A percentile compares a stretch with the other conserved stretches of the same genome.
Evolutionary conservation across 805 yeast genomes (phyloP).

Genomic region (Danielia oregonensis): DNA sequence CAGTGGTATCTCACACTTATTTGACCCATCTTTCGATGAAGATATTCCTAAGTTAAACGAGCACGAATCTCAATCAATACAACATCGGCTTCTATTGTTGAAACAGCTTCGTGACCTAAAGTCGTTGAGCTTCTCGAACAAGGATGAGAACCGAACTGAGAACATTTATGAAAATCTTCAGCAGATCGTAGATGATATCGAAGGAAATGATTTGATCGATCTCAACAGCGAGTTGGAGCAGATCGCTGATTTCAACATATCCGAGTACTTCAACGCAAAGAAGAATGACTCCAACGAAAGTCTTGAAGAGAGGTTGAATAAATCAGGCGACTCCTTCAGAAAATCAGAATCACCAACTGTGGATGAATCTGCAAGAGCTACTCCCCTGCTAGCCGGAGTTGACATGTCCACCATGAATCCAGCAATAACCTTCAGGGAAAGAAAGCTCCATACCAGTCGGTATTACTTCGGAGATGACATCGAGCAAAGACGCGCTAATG

Average conservation of each 20-base stretch:
- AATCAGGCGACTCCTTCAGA: conserved; percentile 4
- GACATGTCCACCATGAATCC: conserved; percentile 50
- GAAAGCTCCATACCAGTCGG: conserved; percentile 59
- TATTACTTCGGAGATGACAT: conserved; percentile 60
- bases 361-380: conserved; percentile 41
- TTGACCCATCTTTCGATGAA: conserved; percentile 67
- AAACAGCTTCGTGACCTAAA: conserved; percentile 28
- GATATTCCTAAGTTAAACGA: conserved; percentile 37
- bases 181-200: conserved; percentile 29
- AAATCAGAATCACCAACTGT: conserved; percentile 12
- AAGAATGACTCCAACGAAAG: conserved; percentile 5
- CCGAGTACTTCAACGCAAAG: conserved; percentile 5
- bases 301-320: conserved; percentile 18
- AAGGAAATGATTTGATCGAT: conserved; percentile 17
- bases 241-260: conserved; percentile 6
- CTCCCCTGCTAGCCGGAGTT: conserved; percentile 43
- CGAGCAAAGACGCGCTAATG: conserved; percentile 37
- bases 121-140: conserved; percentile 9
- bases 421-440: conserved; percentile 52
- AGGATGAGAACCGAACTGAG: conserved; percentile 25
- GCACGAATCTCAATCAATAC: conserved; percentile 28
- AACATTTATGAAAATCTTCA: conserved; percentile 31
- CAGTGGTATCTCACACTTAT: conserved; percentile 67
- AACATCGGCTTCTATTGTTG: conserved; percentile 31
- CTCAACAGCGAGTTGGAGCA: conserved; percentile 16